Evolutionary conservation across 2,329 filamentous ascomycete genomes (phyloP), one percentile per base, ranked within the genome.

Genomic region (Teratosphaeria destructans): DNA sequence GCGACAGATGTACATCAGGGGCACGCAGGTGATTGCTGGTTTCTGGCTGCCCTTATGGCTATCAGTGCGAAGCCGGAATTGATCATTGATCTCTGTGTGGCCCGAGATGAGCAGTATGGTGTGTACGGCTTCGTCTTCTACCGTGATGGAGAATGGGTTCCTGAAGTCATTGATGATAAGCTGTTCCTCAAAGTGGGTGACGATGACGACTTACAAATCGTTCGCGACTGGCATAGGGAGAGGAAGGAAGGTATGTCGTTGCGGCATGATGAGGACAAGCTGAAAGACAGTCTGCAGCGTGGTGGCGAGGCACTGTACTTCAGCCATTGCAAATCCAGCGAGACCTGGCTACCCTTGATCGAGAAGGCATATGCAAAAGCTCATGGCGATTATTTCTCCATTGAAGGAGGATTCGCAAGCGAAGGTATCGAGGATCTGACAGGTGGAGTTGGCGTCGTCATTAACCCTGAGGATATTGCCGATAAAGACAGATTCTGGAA

Each of bases 121-220:
- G 88, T 93, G 1, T 94, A 94, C 65, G 90, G 90, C 0, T 94
- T 94, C 65, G 88, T 94, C 11, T 93, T 94, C 69, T 84, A 88
- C 72, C 82, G 89, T 65, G 89, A 93, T 66, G 90, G 90, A 57
- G 89, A 94, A 73, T 96, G 90, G 91, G 88, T 93, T 59, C 90
- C 91, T 66, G 91, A 89, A 60, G 92, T 96, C 62, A 85, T 96
- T 61, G 91, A 96, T 69, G 91, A 96, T 73, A 95, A 95, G 74
- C 80, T 96, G 2, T 95, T 89, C 71, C 81, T 95, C 19, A 89
- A 86, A 61, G 89, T 88, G 1, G 87, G 89, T 4, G 87, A 88
- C 69, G 95, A 90, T 77, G 89, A 95, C 64, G 88, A 89, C 57
- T 70, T 77, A 37, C 86, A 85, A 0, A 57, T 70, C 3, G 65